Conservation (phyloP, 2,329 filamentous ascomycete species). For the Colletotrichum falcatum region DNA sequence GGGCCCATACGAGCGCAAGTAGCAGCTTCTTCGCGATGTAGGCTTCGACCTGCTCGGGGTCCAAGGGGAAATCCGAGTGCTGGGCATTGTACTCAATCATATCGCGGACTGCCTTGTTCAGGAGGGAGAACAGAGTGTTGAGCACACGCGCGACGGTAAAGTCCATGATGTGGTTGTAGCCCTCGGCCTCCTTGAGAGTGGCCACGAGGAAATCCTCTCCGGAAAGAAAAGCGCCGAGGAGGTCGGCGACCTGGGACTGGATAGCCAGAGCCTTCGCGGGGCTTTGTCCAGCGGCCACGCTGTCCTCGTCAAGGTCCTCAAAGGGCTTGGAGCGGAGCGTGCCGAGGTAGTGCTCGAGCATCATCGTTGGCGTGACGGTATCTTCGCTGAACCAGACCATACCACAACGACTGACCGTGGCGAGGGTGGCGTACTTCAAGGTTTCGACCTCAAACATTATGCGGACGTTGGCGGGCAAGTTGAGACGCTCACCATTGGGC, state of each 20-base stretch:
- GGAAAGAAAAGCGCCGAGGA: constrained; percentile 80
- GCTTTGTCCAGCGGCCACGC: constrained; percentile 78
- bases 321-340: constrained; percentile 85
- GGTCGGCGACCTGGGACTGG: constrained; percentile 82
- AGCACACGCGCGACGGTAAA: constrained; percentile 92
- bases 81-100: constrained; percentile 96
- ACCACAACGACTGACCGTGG: constrained; percentile 98
- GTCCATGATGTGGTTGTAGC: constrained; percentile 97
- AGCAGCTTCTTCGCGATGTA: constrained; percentile 95
- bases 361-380: constrained; percentile 91
- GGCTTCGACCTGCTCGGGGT: constrained; percentile 87
- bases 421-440: constrained; percentile 95
- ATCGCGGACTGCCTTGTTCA: constrained; percentile 93
- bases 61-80: constrained; percentile 92
- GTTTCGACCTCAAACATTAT: constrained; percentile 99
- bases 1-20: constrained; percentile 92
- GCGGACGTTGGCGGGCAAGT: constrained; percentile 91
- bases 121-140: constrained; percentile 91
- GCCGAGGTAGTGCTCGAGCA: constrained; percentile 91
- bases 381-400: constrained; percentile 99
- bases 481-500: constrained; percentile 97
- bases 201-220: constrained; percentile 85
- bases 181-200: constrained; percentile 79
- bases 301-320: constrained; percentile 96
- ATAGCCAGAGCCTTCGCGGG: constrained; percentile 83